phyloP scores from a whole-genome alignment of 1,284 basidiomycete species.

The Takashimella koratensis region DNA sequence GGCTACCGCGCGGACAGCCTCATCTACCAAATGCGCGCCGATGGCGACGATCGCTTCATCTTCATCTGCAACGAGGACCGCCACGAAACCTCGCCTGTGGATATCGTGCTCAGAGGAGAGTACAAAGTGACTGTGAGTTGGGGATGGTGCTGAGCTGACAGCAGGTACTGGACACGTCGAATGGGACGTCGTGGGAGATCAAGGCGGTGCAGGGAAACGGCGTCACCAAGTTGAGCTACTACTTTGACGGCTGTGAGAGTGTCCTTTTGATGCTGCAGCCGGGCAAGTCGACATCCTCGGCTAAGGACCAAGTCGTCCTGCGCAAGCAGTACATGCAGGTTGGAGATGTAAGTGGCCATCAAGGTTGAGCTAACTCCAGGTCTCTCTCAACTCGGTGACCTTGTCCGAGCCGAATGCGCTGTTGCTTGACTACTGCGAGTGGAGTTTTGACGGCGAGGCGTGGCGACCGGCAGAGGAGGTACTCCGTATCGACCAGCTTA shows the following conservation, averaged over 20 bases:
- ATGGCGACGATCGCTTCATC: conserved; percentile 22
- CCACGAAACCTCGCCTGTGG: conserved; percentile 17
- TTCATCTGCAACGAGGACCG: conserved; percentile 32
- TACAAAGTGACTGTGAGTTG: conserved; percentile 18
- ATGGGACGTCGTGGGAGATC: conserved; percentile 15
- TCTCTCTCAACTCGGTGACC: conserved; percentile 13
- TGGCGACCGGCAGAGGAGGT: conserved; percentile 22
- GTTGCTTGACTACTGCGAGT: conserved; percentile 23
- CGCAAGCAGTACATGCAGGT: conserved; percentile 17
- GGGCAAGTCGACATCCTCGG: not conserved
- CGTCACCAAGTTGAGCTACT: conserved; percentile 14
- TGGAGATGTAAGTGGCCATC: conserved; percentile 11
- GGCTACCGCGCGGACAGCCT: conserved; percentile 22
- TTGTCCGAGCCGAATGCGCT: conserved; percentile 27
- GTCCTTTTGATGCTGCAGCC: conserved; percentile 10
- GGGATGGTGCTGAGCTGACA: not conserved
- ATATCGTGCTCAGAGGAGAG: conserved; percentile 14
- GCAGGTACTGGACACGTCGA: conserved; percentile 20
- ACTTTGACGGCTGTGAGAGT: conserved; percentile 24
- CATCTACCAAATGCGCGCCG: conserved; percentile 27
- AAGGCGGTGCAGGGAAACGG: conserved; percentile 5
- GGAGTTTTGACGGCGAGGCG: conserved; percentile 9
- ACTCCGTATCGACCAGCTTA: conserved; percentile 24
- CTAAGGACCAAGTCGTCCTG: conserved; percentile 9
- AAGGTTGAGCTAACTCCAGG: conserved; percentile 4